Evolutionary conservation across 2,329 filamentous ascomycete genomes (phyloP), one percentile per base, ranked within the genome.

Genomic region (Aspergillus persii): DNA sequence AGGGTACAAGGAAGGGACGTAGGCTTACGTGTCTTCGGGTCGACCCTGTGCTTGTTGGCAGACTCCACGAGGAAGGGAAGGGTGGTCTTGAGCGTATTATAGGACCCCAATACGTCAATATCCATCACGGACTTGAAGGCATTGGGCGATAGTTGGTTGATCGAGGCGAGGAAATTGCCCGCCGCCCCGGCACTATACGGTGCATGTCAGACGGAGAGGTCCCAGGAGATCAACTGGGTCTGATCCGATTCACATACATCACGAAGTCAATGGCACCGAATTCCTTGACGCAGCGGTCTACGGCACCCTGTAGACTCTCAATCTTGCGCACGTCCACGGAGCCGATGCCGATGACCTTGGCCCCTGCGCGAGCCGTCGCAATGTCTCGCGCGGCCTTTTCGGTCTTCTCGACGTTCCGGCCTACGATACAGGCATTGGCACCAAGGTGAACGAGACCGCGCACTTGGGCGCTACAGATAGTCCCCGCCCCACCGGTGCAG

Each of bases 81-180:
- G 1, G 92, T 95, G 3, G 94, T 92, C 79, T 98, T 98, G 71
- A 96, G 83, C 2, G 92, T 96, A 80, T 98, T 96, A 79, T 90
- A 99, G 15, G 91, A 96, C 33, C 95, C 95, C 39, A 98, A 77
- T 2, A 96, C 89, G 73, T 98, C 95, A 70, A 99, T 99, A 62
- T 98, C 95, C 69, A 98, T 94, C 65, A 99, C 95, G 0, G 91
- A 83, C 76, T 93, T 96, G 86, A 99, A 96, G 3, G 91, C 95
- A 72, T 98, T 98, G 59, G 90, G 79, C 46, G 87, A 92, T 53
- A 98, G 84, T 62, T 89, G 89, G 46, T 89, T 84, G 61, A 98
- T 89, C 4, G 94, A 90, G 0, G 92, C 89, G 26, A 99, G 83
- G 76, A 98, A 99, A 77, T 99, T 99, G 60, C 95, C 95, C 18